A percentile compares a stretch with the other conserved stretches of the same genome.
These are phyloP conservation scores for Schizochytrium sp. DNA, from an alignment of 108 stramenopile species.

Conservation along the genomic window DNA sequence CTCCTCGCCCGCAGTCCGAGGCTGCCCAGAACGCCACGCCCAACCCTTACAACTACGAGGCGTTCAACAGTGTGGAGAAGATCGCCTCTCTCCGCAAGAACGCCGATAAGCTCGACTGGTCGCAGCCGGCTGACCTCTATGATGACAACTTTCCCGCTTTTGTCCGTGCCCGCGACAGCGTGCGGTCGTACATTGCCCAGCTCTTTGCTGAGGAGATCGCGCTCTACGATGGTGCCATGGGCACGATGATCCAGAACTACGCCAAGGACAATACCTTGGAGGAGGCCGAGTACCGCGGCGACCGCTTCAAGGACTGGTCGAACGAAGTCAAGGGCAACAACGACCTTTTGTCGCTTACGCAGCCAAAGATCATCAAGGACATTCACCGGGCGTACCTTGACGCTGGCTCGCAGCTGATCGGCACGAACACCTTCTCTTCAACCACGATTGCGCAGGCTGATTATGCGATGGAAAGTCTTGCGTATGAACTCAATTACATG, in stretches of 20 bases:
- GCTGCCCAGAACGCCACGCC: not conserved
- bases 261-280: slow-evolving; percentile 78
- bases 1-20: not conserved
- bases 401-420: slow-evolving; percentile 80
- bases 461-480: slow-evolving; percentile 88
- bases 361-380: slow-evolving; percentile 83
- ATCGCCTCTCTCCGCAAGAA: not conserved
- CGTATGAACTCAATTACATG: slow-evolving; percentile 89
- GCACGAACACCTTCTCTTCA: slow-evolving; percentile 94
- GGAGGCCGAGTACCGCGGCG: slow-evolving; percentile 91
- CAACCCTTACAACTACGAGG: not conserved
- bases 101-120: not conserved
- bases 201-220: slow-evolving; percentile 54
- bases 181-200: slow-evolving; percentile 33
- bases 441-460: slow-evolving; percentile 97
- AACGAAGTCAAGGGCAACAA: slow-evolving; percentile 95
- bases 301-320: slow-evolving; percentile 81
- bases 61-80: not conserved
- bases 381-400: slow-evolving; percentile 88
- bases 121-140: not conserved
- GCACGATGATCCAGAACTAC: slow-evolving; percentile 99
- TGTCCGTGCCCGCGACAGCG: not conserved
- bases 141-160: not conserved
- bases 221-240: slow-evolving; percentile 98
- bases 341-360: slow-evolving; percentile 87